These are phyloP conservation scores for Akebia trifoliata DNA, from an alignment of 164 flowering plant genomes.

Conservation along the genomic window DNA sequence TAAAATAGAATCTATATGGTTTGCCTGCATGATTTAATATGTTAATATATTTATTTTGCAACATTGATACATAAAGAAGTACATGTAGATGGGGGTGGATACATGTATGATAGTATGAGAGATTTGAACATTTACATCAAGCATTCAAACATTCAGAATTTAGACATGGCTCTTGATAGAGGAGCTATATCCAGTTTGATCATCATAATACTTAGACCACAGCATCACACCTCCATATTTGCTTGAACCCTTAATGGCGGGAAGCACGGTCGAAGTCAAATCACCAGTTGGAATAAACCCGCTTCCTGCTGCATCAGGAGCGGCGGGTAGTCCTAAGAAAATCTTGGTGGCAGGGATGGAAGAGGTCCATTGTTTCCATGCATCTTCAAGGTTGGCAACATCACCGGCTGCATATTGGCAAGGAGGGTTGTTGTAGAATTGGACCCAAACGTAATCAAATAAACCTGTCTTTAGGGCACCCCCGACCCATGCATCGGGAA, in stretches of 20 bases:
- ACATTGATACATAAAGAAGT: too few relatives aligned
- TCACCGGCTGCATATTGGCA: constrained; percentile 4
- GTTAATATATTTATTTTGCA: too few relatives aligned
- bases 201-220: constrained; percentile 10
- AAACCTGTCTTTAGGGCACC: not conserved
- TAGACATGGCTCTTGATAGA: constrained; percentile 6
- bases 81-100: too few relatives aligned
- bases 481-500: constrained; percentile 19
- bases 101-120: too few relatives aligned
- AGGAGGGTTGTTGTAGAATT: constrained; percentile 9
- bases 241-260: not conserved
- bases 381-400: not conserved
- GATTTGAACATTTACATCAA: too few relatives aligned
- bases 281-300: constrained; percentile 4
- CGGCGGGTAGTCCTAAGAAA: constrained; percentile 8
- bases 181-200: constrained; percentile 5
- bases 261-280: not conserved
- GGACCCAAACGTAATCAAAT: constrained; percentile 10
- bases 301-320: constrained; percentile 10
- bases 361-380: constrained; percentile 9
- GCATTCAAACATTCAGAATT: too few relatives aligned
- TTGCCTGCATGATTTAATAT: too few relatives aligned
- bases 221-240: constrained; percentile 12
- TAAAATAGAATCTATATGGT: too few relatives aligned
- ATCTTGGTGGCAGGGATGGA: constrained; percentile 1